Evolutionary conservation across 208 protist species (phyloP).

Genomic region (Strigomonas culicis): DNA sequence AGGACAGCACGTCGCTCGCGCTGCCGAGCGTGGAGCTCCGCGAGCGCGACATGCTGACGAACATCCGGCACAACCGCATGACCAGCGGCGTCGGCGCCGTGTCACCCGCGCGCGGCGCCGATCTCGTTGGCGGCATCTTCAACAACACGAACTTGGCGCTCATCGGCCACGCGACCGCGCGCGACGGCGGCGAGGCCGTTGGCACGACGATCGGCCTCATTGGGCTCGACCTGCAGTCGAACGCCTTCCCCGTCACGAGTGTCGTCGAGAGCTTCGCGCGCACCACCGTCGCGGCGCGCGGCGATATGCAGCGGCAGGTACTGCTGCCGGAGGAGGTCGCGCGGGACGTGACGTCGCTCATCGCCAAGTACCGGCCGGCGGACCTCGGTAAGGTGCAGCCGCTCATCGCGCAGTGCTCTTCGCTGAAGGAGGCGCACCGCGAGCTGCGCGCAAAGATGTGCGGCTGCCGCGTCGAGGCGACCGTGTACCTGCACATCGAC

Average conservation of each 20-base stretch:
- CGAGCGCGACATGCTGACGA: constrained; percentile 9
- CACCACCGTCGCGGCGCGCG: background rate
- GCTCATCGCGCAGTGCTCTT: constrained; percentile 56
- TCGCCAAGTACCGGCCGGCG: constrained; percentile 58
- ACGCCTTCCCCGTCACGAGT: constrained; percentile 51
- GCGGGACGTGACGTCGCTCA: constrained; percentile 63
- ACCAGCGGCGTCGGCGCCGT: constrained; percentile 3
- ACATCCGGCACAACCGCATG: constrained; percentile 28
- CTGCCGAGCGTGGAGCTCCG: no score
- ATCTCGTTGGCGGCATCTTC: background rate
- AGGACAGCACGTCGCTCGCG: background rate
- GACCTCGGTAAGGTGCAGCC: constrained; percentile 60
- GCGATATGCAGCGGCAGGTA: background rate
- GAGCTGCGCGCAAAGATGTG: constrained; percentile 60
- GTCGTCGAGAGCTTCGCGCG: constrained; percentile 15
- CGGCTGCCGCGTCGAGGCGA: constrained; percentile 34
- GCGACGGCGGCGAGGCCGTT: background rate
- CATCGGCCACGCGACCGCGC: background rate
- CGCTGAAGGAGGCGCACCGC: constrained; percentile 50
- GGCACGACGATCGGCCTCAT: constrained; percentile 31
- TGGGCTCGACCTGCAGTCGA: constrained; percentile 67
- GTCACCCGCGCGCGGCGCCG: constrained; percentile 6
- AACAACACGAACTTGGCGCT: background rate
- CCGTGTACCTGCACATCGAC: constrained; percentile 74
- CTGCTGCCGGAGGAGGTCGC: constrained; percentile 33